These are phyloP conservation scores for Agapanthus africanus DNA, from an alignment of 106 monocot species.

Conservation along the genomic window DNA sequence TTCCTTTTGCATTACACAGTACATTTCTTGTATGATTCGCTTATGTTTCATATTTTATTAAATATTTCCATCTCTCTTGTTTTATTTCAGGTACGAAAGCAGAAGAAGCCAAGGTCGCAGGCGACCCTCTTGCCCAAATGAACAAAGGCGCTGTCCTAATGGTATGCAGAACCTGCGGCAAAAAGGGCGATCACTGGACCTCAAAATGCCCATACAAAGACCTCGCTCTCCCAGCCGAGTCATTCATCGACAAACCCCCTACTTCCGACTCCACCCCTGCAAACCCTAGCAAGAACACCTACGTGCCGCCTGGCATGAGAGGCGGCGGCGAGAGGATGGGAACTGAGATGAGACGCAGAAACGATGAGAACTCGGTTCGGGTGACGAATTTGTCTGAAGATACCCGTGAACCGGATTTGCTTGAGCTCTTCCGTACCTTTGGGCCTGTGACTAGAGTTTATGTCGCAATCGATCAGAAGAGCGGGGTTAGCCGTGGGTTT, in stretches of 20 bases:
- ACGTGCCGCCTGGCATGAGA: conserved; percentile 6
- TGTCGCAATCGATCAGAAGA: conserved; percentile 89
- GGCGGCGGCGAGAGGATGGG: conserved; percentile 35
- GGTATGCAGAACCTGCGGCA: conserved; percentile 17
- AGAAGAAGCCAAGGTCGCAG: no score
- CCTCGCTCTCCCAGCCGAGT: background rate
- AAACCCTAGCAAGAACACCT: conserved; percentile 4
- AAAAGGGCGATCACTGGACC: conserved; percentile 24
- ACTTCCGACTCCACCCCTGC: conserved; percentile 3
- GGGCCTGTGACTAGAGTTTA: conserved; percentile 76
- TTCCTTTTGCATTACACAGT: no score
- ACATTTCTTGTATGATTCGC: no score
- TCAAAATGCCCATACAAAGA: conserved; percentile 23
- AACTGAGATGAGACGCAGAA: conserved; percentile 62
- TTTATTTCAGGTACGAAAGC: no score
- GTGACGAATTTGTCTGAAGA: conserved; percentile 91
- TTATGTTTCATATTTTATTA: no score
- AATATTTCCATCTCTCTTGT: no score
- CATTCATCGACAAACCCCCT: conserved; percentile 7
- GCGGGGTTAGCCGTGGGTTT: conserved; percentile 69
- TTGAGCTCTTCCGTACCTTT: conserved; percentile 82
- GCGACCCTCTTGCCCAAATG: no score
- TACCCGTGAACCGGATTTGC: conserved; percentile 77
- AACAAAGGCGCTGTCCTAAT: conserved; percentile 8
- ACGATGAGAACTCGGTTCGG: conserved; percentile 89